Evolutionary conservation across 768 basidiomycete species (phyloP), one percentile per base, ranked within the genome.

Genomic region (Chalciporus chontae): DNA sequence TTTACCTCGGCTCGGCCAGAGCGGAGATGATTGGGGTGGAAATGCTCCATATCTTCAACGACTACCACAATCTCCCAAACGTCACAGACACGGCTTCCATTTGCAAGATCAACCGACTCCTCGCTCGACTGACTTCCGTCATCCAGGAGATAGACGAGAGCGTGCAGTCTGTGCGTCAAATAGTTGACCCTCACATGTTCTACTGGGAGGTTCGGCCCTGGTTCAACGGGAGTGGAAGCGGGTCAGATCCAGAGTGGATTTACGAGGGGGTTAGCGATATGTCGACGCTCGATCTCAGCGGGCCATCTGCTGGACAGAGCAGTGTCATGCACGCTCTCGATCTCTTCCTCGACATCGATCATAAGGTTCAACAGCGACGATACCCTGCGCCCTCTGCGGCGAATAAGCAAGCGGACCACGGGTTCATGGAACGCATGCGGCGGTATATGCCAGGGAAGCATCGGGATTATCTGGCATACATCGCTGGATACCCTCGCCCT

Each of bases 381-480:
- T 71, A 80, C 69, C 88, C 87, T 53, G 70, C 79, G 19, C 77
- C 92, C 46, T 83, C 89, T 46, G 68, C 76, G 41, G 68, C 73
- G 50, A 82, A 90, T 65, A 83, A 79, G 69, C 78, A 67, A 58
- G 86, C 77, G 36, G 90, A 80, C 67, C 76, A 70, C 32, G 80
- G 84, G 0, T 97, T 97, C 72, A 93, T 98, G 85, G 84, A 87
- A 50, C 79, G 91, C 42, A 96, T 96, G 94, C 73, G 90, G 50
- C 79, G 81, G 18, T 98, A 98, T 71, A 98, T 98, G 95, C 94
- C 95, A 0, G 87, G 87, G 13, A 80, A 79, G 47, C 95, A 97
- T 70, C 84, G 90, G 38, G 82, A 85, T 40, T 98, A 93, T 71
- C 79, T 98, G 47, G 67, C 70, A 19, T 79, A 83, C 58, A 77